Evolutionary conservation across 2,329 filamentous ascomycete genomes (phyloP), one percentile per base, ranked within the genome.

Genomic region (Cladosporium sp.): DNA sequence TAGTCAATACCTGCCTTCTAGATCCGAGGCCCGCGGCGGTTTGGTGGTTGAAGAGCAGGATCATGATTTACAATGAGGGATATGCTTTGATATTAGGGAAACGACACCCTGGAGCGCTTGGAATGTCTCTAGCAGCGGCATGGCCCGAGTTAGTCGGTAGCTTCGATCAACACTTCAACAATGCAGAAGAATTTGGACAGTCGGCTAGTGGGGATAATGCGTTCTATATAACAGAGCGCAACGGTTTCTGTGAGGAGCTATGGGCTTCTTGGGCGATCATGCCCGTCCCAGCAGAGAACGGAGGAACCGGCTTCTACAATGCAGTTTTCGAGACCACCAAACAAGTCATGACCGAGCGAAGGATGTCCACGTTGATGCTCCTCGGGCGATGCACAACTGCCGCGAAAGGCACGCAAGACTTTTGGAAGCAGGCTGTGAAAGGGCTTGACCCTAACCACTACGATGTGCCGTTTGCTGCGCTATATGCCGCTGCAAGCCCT

Each of bases 321-420:
- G 86, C 87, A 2, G 81, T 84, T 0, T 91, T 91, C 59, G 88
- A 93, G 58, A 89, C 89, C 62, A 93, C 88, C 1, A 73, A 86
- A 18, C 79, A 87, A 18, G 88, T 87, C 62, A 82, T 93, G 55
- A 87, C 85, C 3, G 87, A 92, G 69, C 75, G 88, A 51, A 78
- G 87, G 44, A 91, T 92, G 87, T 75, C 89, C 19, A 89, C 86
- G 0, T 71, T 93, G 34, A 79, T 86, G 41, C 86, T 90, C 63
- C 81, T 92, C 43, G 87, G 87, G 44, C 86, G 92, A 67, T 81
- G 79, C 55, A 90, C 86, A 3, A 81, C 85, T 2, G 74, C 80
- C 11, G 86, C 87, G 14, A 77, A 84, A 43, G 85, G 87, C 56
- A 77, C 90, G 2, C 83, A 81, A 62, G 76, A 75, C 9, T 91